Evolutionary conservation across 208 protist genomes (phyloP).

Genomic region (Trypanosoma grayi): DNA sequence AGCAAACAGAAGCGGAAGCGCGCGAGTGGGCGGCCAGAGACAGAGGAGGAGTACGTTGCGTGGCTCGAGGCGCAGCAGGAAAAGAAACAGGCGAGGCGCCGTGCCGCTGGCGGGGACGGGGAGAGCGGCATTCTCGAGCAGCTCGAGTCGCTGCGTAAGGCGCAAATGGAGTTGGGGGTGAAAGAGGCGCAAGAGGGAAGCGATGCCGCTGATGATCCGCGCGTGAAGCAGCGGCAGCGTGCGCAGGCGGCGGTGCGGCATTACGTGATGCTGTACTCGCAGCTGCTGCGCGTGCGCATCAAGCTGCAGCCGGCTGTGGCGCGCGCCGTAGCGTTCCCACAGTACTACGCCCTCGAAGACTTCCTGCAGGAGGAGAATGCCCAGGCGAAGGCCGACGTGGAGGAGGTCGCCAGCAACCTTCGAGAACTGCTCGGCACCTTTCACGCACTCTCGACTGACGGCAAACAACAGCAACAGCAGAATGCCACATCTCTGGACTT

Average conservation of each 20-base stretch:
- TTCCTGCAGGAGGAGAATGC: constrained; percentile 31
- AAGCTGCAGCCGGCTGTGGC: constrained; percentile 69
- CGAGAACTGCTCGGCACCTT: constrained; percentile 19
- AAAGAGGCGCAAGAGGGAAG: constrained; percentile 18
- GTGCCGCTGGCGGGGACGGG: constrained; percentile 20
- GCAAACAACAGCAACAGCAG: constrained; percentile 12
- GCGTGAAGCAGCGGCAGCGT: constrained; percentile 19
- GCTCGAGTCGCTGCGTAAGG: constrained; percentile 32
- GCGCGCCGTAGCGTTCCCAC: constrained; percentile 59
- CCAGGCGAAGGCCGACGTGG: constrained; percentile 5
- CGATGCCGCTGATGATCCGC: constrained; percentile 9
- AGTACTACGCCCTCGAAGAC: constrained; percentile 72
- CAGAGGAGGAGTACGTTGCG: constrained; percentile 70
- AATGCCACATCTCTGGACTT: constrained; percentile 9
- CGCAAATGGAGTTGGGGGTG: constrained; percentile 33
- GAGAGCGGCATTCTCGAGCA: constrained; percentile 41
- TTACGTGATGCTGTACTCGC: constrained; percentile 70
- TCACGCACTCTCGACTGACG: constrained; percentile 13
- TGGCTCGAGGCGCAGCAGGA: constrained; percentile 55
- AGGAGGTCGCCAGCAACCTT: constrained; percentile 7
- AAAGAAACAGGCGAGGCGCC: constrained; percentile 12
- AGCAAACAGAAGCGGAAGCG: constrained; percentile 1
- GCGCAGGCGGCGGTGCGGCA: constrained; percentile 47
- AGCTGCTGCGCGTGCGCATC: constrained; percentile 70
- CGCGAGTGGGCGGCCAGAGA: constrained; percentile 39